These are phyloP conservation scores for Sphagnum tenellum DNA, from an alignment of 225 moss, liverwort and hornwort genomes.

Conservation along the genomic window DNA sequence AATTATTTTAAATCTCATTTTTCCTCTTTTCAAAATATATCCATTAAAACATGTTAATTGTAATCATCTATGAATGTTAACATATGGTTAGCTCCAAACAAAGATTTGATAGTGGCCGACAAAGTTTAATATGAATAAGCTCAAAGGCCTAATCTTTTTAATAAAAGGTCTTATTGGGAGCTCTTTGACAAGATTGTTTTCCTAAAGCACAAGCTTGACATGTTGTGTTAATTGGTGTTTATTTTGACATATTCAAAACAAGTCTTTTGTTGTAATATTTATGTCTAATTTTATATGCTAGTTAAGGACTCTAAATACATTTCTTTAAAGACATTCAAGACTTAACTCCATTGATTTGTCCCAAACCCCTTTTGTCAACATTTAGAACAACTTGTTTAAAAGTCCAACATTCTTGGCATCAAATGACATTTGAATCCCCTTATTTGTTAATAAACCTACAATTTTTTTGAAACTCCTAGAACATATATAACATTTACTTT, in stretches of 20 bases:
- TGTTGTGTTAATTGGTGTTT: background rate
- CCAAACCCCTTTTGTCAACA: background rate
- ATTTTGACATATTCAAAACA: background rate
- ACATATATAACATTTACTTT: background rate
- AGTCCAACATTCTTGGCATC: background rate
- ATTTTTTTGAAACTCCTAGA: background rate
- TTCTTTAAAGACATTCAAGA: background rate
- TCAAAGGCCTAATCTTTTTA: background rate
- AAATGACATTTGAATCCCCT: background rate
- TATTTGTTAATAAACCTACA: background rate
- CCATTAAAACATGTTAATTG: background rate
- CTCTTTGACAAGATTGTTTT: background rate
- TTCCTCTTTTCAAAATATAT: background rate
- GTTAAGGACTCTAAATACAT: background rate
- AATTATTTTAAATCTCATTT: background rate
- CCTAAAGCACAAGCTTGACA: background rate
- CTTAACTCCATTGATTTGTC: background rate
- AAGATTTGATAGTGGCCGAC: background rate
- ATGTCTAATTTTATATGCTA: background rate
- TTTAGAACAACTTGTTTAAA: background rate
- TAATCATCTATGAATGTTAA: background rate
- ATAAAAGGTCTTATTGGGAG: background rate
- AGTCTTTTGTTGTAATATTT: background rate
- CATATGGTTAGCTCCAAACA: background rate
- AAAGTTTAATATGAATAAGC: background rate